Base-by-base conservation (phyloP, 768 basidiomycete species). In the Mrakia blollopis region DNA sequence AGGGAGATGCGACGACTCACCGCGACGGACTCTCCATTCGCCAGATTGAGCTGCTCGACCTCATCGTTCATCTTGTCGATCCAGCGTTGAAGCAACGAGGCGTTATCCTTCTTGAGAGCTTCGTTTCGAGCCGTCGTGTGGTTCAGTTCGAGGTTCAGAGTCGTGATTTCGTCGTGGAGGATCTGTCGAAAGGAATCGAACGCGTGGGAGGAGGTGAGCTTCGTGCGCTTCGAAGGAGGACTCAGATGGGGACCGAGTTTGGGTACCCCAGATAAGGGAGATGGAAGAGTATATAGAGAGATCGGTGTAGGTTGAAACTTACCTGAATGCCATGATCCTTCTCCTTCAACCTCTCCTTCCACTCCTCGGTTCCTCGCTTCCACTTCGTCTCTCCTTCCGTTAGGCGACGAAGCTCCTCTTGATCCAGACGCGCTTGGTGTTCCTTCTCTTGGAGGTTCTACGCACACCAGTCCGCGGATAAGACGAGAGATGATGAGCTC, bases 51-150 rank as follows among this genome's bases (percentile, higher is more conserved):
- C 84, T 90, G 90, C 83, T 94, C 93, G 13, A 91, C 96, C 81
- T 95, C 94, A 18, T 87, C 85, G 82, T 97, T 93, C 85, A 97
- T 97, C 79, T 91, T 90, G 81, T 98, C 97, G 13, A 98, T 87
- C 96, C 97, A 99, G 25, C 96, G 91, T 83, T 97, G 94, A 1
- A 98, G 87, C 37, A 99, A 88, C 81, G 93, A 91, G 35, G 94
- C 94, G 80, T 99, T 99, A 83, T 99, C 96, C 80, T 91, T 91
- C 70, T 89, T 89, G 47, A 99, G 87, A n/a, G 86, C 90, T 81
- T 89, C 87, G 82, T 96, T 97, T 50, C 92, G 90, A 78, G 93
- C 90, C 75, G 92, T 91, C 35, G 96, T 89, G 81, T 96, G 92
- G 62, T 90, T 89, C 18, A 98, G 88, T 83, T 99, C 96, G 69